Evolutionary conservation across 192 early-diverging fungal genomes (phyloP).

Genomic region (Podila minutissima): DNA sequence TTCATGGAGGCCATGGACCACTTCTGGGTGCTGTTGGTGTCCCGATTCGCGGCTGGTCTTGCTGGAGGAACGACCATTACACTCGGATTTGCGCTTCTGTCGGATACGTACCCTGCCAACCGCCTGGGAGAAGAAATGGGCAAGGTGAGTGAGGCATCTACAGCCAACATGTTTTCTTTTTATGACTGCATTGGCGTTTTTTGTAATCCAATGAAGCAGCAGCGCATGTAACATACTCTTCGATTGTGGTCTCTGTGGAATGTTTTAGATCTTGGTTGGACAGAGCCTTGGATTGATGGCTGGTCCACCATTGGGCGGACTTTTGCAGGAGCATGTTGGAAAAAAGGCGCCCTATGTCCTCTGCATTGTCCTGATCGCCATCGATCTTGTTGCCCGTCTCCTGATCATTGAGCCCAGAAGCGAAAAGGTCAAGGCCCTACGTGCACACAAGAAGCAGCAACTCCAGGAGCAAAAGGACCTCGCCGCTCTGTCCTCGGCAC

Average conservation of each 20-base stretch:
- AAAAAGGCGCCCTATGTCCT: conserved; percentile 54
- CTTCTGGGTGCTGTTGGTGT: conserved; percentile 34
- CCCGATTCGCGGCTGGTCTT: conserved; percentile 31
- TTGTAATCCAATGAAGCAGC: too few species aligned
- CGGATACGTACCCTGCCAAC: conserved; percentile 53
- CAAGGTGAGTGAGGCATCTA: conserved; percentile 14
- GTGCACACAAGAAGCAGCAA: conserved; percentile 19
- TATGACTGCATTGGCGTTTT: too few species aligned
- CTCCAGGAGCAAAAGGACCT: not conserved
- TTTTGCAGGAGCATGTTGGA: conserved; percentile 52
- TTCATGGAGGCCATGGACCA: conserved; percentile 46
- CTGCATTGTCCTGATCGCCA: conserved; percentile 46
- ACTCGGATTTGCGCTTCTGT: conserved; percentile 43
- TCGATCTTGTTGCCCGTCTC: conserved; percentile 53
- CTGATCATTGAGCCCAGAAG: conserved; percentile 53
- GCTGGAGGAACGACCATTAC: conserved; percentile 45
- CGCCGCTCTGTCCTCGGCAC: not conserved
- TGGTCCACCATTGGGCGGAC: conserved; percentile 56
- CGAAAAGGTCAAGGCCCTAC: conserved; percentile 47
- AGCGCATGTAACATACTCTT: too few species aligned
- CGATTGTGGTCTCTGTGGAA: too few species aligned
- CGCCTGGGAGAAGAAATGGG: conserved; percentile 57
- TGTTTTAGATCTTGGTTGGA: conserved; percentile 27
- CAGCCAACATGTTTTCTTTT: too few species aligned
- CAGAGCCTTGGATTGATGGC: conserved; percentile 55